Evolutionary conservation across 2,329 filamentous ascomycete genomes (phyloP).

Genomic region (Ophiostoma perfectum): DNA sequence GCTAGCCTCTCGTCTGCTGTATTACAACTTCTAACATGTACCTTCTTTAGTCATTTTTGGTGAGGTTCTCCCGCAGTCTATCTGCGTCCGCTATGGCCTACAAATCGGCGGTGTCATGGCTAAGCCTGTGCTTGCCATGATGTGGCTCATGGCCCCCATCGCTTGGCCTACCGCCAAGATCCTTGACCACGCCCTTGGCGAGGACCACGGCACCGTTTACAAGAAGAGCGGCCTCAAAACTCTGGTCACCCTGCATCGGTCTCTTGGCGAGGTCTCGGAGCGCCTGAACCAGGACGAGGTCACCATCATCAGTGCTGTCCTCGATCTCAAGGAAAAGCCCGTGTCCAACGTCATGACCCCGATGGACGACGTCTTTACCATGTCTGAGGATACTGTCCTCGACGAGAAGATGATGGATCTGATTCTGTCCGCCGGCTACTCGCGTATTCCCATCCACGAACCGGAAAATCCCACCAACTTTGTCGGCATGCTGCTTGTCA

Average conservation of each 20-base stretch:
- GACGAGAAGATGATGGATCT: slow-evolving; percentile 93
- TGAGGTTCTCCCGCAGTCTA: slow-evolving; percentile 90
- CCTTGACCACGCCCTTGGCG: slow-evolving; percentile 84
- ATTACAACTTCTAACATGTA: background rate
- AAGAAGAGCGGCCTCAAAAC: slow-evolving; percentile 98
- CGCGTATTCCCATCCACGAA: slow-evolving; percentile 88
- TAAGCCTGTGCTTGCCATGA: slow-evolving; percentile 76
- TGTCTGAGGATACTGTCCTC: slow-evolving; percentile 89
- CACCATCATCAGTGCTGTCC: slow-evolving; percentile 93
- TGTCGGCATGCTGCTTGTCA: slow-evolving; percentile 95
- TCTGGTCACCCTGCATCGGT: slow-evolving; percentile 89
- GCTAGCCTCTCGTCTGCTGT: no score
- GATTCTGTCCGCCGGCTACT: slow-evolving; percentile 90
- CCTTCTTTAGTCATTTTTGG: slow-evolving; percentile 81
- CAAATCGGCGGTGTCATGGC: slow-evolving; percentile 94
- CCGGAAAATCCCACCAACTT: slow-evolving; percentile 81
- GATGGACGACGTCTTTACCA: slow-evolving; percentile 93
- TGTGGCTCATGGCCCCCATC: slow-evolving; percentile 86
- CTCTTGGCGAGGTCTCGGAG: slow-evolving; percentile 77
- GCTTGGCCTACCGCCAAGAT: slow-evolving; percentile 95
- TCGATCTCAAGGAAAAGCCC: slow-evolving; percentile 93
- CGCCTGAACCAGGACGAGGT: slow-evolving; percentile 95
- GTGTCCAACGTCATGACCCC: slow-evolving; percentile 97
- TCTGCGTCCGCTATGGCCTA: slow-evolving; percentile 92
- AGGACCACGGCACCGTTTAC: slow-evolving; percentile 94